Conservation (phyloP, 345 rosid species). For the Salix suchowensis region DNA sequence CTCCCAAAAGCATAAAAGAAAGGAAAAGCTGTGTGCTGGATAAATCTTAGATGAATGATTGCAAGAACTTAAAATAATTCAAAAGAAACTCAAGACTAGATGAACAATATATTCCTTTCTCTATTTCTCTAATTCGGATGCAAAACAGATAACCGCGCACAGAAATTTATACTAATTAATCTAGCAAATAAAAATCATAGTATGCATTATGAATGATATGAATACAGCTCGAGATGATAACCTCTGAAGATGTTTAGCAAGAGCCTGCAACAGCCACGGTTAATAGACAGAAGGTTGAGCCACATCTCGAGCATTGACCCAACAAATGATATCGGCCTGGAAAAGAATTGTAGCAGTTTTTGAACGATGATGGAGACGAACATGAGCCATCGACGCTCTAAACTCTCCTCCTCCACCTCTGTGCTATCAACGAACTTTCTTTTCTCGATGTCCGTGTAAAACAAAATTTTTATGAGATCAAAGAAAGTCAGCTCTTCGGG, state of each 20-base stretch:
- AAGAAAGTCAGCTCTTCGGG: constrained; percentile 43
- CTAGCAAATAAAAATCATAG: no score
- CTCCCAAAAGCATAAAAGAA: no score
- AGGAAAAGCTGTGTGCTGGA: no score
- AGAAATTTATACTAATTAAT: no score
- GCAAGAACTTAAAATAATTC: no score
- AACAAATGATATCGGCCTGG: constrained; percentile 34
- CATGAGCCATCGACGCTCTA: constrained; percentile 50
- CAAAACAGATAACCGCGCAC: no score
- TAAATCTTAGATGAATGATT: no score
- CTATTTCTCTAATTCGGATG: no score
- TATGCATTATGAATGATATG: no score
- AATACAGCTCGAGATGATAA: background rate
- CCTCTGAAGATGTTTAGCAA: constrained; percentile 29
- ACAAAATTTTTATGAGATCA: constrained; percentile 44
- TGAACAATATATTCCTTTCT: no score
- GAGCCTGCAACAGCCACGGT: constrained; percentile 32
- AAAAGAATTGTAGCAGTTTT: constrained; percentile 31
- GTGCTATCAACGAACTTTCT: constrained; percentile 46
- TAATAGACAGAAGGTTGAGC: constrained; percentile 46
- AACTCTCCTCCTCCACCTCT: constrained; percentile 25
- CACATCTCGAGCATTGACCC: constrained; percentile 42
- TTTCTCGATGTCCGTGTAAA: constrained; percentile 33
- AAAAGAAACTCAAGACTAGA: no score
- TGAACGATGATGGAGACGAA: constrained; percentile 47